phyloP scores from a whole-genome alignment of 441 rosid species.

The Euphorbia celastroides region DNA sequence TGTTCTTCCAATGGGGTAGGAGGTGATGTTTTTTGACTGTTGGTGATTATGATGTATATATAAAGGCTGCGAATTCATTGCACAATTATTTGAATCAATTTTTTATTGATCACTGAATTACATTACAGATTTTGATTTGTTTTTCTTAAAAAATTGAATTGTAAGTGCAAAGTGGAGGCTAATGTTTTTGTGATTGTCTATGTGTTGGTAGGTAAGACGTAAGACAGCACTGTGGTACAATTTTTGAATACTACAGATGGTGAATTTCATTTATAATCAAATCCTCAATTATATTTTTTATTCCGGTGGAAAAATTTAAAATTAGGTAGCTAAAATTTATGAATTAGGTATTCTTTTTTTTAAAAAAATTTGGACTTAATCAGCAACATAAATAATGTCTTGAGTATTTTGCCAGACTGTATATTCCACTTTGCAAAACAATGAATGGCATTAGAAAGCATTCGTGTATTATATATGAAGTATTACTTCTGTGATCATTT shows the following conservation, averaged over 20 bases:
- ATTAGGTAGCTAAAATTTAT: not conserved
- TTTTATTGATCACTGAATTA: not conserved
- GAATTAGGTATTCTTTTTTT: not conserved
- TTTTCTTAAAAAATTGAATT: not conserved
- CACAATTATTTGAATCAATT: not conserved
- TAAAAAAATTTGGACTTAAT: too few relatives aligned
- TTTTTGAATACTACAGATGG: not conserved
- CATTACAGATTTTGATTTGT: not conserved
- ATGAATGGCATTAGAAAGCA: too few relatives aligned
- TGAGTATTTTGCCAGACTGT: too few relatives aligned
- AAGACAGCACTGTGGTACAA: not conserved
- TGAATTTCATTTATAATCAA: not conserved
- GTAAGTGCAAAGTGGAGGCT: not conserved
- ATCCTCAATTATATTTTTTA: not conserved
- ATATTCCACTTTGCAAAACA: too few relatives aligned
- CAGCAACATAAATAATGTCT: too few relatives aligned
- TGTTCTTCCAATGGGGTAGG: not conserved
- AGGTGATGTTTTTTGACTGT: not conserved
- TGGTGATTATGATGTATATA: not conserved
- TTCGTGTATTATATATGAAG: too few relatives aligned
- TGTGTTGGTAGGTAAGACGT: constrained; percentile 3
- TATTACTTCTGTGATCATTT: too few relatives aligned
- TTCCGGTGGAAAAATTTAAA: not conserved
- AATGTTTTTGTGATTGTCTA: not conserved
- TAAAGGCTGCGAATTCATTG: not conserved